Evolutionary conservation across 768 basidiomycete genomes (phyloP).

Genomic region (Daedaleopsis nitida): DNA sequence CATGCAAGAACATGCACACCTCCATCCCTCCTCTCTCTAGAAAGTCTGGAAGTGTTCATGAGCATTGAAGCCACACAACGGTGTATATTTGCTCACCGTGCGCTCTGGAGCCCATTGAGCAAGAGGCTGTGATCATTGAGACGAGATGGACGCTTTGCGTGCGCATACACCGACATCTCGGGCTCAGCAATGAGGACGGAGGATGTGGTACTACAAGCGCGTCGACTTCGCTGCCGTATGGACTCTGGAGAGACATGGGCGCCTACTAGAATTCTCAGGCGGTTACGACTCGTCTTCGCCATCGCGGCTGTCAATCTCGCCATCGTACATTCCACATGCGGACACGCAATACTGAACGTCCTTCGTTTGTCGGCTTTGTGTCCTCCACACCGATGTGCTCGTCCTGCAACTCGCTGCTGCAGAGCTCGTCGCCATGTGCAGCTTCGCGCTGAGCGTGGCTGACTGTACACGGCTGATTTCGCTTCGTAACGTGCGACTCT

Average conservation of each 20-base stretch:
- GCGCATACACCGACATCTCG: background rate
- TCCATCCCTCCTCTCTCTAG: background rate
- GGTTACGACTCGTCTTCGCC: background rate
- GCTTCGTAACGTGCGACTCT: background rate
- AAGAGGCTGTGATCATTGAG: slow-evolving; percentile 3
- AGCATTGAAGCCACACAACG: background rate
- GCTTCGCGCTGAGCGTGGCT: background rate
- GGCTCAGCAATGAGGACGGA: background rate
- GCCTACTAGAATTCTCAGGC: background rate
- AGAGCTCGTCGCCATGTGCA: background rate
- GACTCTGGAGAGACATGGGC: too few species aligned
- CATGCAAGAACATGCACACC: background rate
- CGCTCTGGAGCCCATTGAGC: slow-evolving; percentile 8
- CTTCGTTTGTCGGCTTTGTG: too few species aligned
- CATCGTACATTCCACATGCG: background rate
- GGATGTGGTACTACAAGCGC: too few species aligned
- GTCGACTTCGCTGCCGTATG: background rate
- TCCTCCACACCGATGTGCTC: too few species aligned
- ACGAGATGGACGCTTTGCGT: background rate
- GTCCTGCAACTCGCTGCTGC: background rate
- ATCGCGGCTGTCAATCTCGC: background rate
- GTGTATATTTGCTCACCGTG: slow-evolving; percentile 1
- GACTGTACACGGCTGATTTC: background rate
- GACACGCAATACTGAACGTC: too few species aligned
- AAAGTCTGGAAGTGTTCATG: background rate